phyloP scores from a whole-genome alignment of 768 basidiomycete species.

The Lanmaoa pseudosensibilis region DNA sequence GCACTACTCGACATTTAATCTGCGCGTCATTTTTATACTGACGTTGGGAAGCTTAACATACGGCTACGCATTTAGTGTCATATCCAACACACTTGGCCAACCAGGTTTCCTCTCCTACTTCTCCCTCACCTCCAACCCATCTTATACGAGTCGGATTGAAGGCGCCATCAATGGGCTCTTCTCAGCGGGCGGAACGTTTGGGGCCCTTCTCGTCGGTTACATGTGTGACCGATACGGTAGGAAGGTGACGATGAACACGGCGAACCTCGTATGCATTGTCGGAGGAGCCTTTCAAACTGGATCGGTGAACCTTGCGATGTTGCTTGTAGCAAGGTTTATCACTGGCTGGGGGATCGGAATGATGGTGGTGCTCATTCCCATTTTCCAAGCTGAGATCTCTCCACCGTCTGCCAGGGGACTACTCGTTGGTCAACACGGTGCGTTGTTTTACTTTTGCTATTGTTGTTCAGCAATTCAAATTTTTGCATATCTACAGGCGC shows the following conservation, averaged over 20 bases:
- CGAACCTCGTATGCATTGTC: neutral
- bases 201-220: neutral
- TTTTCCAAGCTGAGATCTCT: neutral
- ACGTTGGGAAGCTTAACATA: neutral
- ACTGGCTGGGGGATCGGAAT: neutral
- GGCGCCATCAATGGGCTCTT: neutral
- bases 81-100: neutral
- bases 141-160: neutral
- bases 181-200: neutral
- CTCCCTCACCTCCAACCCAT: neutral
- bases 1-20: neutral
- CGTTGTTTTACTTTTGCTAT: neutral
- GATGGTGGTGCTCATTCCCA: neutral
- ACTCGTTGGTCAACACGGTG: conserved; percentile 1
- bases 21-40: neutral
- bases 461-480: neutral
- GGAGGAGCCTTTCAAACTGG: neutral
- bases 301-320: neutral
- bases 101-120: neutral
- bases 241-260: neutral
- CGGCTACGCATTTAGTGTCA: neutral
- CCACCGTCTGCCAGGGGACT: neutral
- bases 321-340: neutral
- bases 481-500: neutral
- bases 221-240: neutral